phyloP scores from a whole-genome alignment of 805 yeast genomes.

The Ogataea wickerhamii region DNA sequence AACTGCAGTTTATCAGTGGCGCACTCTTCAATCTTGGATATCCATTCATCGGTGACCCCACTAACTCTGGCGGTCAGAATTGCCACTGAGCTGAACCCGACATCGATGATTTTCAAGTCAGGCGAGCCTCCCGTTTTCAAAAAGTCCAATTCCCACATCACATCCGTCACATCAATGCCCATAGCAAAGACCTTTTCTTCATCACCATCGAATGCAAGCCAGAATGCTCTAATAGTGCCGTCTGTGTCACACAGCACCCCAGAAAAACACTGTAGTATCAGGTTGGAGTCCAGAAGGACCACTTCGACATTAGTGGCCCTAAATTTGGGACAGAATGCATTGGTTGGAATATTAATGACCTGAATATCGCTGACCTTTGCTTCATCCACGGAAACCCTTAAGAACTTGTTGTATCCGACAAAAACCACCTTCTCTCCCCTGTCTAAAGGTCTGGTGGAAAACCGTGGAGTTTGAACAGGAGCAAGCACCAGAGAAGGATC shows the following conservation, averaged over 20 bases:
- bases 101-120: conserved; percentile 64
- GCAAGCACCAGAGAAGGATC: conserved; percentile 74
- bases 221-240: conserved; percentile 78
- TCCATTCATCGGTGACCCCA: conserved; percentile 88
- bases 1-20: conserved; percentile 68
- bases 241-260: conserved; percentile 76
- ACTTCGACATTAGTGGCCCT: conserved; percentile 83
- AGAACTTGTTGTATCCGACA: conserved; percentile 72
- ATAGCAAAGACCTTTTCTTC: conserved; percentile 61
- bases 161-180: conserved; percentile 74
- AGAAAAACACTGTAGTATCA: conserved; percentile 66
- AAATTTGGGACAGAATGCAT: conserved; percentile 69
- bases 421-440: conserved; percentile 78
- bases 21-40: conserved; percentile 53
- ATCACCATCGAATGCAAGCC: conserved; percentile 84
- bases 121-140: conserved; percentile 53
- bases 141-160: conserved; percentile 51
- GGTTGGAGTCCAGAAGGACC: conserved; percentile 65
- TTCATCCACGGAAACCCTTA: conserved; percentile 67
- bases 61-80: conserved; percentile 74
- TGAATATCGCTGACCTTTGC: conserved; percentile 76
- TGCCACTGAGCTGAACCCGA: conserved; percentile 68
- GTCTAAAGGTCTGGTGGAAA: conserved; percentile 51
- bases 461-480: conserved; percentile 63
- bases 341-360: conserved; percentile 68